phyloP scores from a whole-genome alignment of 805 yeast species.

The Wickerhamiella nectarea region DNA sequence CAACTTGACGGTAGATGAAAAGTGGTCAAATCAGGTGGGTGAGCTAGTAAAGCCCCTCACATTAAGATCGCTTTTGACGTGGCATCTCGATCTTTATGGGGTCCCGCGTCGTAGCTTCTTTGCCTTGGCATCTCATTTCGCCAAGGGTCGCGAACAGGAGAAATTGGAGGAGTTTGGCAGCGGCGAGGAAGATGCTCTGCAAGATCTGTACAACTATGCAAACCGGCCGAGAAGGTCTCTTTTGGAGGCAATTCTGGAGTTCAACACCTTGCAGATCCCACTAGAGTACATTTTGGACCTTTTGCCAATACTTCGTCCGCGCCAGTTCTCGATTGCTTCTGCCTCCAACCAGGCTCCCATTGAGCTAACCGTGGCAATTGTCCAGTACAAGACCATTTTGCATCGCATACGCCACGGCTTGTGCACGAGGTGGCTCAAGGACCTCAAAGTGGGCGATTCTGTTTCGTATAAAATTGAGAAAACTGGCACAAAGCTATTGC shows the following conservation, averaged over 20 bases:
- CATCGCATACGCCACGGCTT: constrained; percentile 65
- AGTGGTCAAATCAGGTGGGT: constrained; percentile 20
- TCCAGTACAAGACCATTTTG: constrained; percentile 72
- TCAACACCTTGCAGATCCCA: constrained; percentile 63
- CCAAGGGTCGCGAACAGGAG: constrained; percentile 60
- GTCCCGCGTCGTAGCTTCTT: constrained; percentile 81
- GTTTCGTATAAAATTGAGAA: constrained; percentile 33
- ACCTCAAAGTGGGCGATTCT: constrained; percentile 34
- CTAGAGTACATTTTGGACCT: constrained; percentile 60
- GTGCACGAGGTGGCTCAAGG: constrained; percentile 63
- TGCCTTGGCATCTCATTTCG: constrained; percentile 58
- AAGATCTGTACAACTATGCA: constrained; percentile 82
- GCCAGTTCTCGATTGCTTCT: constrained; percentile 78
- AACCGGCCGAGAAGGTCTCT: constrained; percentile 83
- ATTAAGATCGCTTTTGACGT: constrained; percentile 52
- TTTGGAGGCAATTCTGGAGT: constrained; percentile 71
- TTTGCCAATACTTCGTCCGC: constrained; percentile 64
- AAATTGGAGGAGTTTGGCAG: constrained; percentile 63
- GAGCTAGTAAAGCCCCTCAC: constrained; percentile 53
- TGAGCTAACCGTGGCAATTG: constrained; percentile 71
- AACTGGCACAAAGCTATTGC: constrained; percentile 27
- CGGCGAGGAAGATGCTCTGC: constrained; percentile 51
- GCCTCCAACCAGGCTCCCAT: constrained; percentile 23
- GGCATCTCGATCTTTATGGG: constrained; percentile 70
- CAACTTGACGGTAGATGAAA: constrained; percentile 31